A percentile compares a stretch with the other conserved stretches of the same genome.
These are phyloP conservation scores for Penicillium alfredii DNA, from an alignment of 495 filamentous ascomycete species.

Conservation along the genomic window DNA sequence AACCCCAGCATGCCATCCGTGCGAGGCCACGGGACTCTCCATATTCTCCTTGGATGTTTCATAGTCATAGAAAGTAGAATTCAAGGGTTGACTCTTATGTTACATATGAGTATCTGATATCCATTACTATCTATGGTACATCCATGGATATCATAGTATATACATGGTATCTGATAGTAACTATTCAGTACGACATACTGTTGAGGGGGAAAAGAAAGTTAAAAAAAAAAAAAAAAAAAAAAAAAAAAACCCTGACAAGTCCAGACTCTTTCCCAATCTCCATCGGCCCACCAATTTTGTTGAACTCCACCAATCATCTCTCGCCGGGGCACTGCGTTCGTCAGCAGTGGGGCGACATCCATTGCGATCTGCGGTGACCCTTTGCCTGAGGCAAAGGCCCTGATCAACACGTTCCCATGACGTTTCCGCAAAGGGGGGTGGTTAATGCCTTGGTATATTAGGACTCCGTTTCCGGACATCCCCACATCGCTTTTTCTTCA, in stretches of 20 bases:
- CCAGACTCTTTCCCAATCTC: constrained; percentile 16
- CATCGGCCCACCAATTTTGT: constrained; percentile 14
- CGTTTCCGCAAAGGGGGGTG: constrained; percentile 25
- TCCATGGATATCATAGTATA: no score
- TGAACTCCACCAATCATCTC: constrained; percentile 14
- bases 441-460: no score
- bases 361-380: constrained; percentile 23
- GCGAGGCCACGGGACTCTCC: no score
- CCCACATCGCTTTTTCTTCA: constrained; percentile 3
- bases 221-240: not conserved
- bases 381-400: constrained; percentile 6
- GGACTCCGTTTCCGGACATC: not conserved
- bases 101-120: no score
- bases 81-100: no score
- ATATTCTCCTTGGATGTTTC: no score
- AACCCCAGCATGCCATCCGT: no score
- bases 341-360: constrained; percentile 25
- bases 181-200: no score
- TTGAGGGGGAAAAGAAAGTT: not conserved
- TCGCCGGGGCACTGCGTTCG: constrained; percentile 12
- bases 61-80: no score
- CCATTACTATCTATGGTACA: no score
- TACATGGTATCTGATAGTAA: no score
- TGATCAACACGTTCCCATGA: constrained; percentile 22
- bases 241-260: constrained; percentile 2